Conservation (phyloP, 202 grass and related monocot genomes). For the Saccharum hybrid region DNA sequence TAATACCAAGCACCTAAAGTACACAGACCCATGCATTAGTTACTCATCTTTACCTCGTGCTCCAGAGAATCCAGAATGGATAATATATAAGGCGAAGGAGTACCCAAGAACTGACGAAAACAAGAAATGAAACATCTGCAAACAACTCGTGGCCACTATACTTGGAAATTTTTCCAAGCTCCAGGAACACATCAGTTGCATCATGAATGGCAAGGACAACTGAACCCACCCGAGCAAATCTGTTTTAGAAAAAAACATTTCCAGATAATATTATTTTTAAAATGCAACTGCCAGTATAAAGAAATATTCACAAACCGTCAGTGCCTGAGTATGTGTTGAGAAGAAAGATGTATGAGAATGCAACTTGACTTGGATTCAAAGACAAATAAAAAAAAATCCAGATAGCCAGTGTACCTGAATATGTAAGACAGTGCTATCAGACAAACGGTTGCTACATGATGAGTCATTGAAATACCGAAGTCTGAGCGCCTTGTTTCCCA, state of each 20-base stretch:
- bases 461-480: conserved; percentile 82
- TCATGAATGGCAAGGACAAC: conserved; percentile 78
- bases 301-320: conserved; percentile 18
- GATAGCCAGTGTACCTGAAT: conserved; percentile 64
- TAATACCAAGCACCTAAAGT: conserved; percentile 11
- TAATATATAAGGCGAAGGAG: conserved; percentile 69
- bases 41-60: conserved; percentile 70
- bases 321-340: not conserved
- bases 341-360: not conserved
- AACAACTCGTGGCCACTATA: conserved; percentile 56
- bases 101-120: conserved; percentile 61
- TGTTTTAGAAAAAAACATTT: conserved; percentile 43
- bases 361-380: conserved; percentile 2
- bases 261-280: conserved; percentile 15
- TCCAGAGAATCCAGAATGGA: conserved; percentile 81
- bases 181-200: conserved; percentile 76
- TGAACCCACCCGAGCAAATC: conserved; percentile 78
- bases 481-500: conserved; percentile 89
- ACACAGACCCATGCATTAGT: not conserved
- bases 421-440: conserved; percentile 90
- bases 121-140: conserved; percentile 68
- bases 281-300: conserved; percentile 9
- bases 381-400: not conserved
- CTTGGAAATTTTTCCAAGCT: conserved; percentile 71
- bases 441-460: conserved; percentile 70